Percentiles rank a stretch among this genome's conserved stretches.
Evolutionary conservation across 257 asterid genomes (phyloP).

Genomic region (Nicotiana sylvestris): DNA sequence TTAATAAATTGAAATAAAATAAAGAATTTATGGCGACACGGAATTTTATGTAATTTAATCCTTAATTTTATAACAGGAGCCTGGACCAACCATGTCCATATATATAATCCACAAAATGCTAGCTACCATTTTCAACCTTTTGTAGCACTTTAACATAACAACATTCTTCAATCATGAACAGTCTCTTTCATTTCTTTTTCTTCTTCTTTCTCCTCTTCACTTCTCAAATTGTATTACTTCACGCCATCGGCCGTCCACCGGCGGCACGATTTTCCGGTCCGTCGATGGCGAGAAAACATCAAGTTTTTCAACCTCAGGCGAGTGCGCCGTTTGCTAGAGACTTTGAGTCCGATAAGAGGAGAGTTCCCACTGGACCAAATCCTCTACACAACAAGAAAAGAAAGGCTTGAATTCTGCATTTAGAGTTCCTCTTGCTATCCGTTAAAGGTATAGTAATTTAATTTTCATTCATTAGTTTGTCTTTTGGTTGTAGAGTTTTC

Average conservation of each 20-base stretch:
- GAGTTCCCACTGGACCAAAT: conserved; percentile 58
- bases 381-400: conserved; percentile 59
- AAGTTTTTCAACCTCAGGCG: conserved; percentile 1
- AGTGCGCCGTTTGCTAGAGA: conserved; percentile 20
- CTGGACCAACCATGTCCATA: conserved; percentile 15
- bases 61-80: not conserved
- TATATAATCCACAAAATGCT: conserved; percentile 17
- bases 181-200: conserved; percentile 31
- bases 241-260: conserved; percentile 6
- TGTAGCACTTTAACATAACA: conserved; percentile 2
- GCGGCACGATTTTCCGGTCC: not conserved
- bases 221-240: conserved; percentile 13
- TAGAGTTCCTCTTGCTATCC: not conserved
- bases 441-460: not conserved
- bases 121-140: conserved; percentile 11
- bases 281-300: conserved; percentile 6
- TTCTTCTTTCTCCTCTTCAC: conserved; percentile 31
- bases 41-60: not conserved
- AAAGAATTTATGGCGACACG: not conserved
- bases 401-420: not conserved
- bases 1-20: no score
- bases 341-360: conserved; percentile 39
- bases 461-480: not conserved
- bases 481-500: not conserved
- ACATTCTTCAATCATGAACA: conserved; percentile 26